Evolutionary conservation across 2,329 filamentous ascomycete genomes (phyloP), one percentile per base, ranked within the genome.

Genomic region (Thielaviopsis punctulata): DNA sequence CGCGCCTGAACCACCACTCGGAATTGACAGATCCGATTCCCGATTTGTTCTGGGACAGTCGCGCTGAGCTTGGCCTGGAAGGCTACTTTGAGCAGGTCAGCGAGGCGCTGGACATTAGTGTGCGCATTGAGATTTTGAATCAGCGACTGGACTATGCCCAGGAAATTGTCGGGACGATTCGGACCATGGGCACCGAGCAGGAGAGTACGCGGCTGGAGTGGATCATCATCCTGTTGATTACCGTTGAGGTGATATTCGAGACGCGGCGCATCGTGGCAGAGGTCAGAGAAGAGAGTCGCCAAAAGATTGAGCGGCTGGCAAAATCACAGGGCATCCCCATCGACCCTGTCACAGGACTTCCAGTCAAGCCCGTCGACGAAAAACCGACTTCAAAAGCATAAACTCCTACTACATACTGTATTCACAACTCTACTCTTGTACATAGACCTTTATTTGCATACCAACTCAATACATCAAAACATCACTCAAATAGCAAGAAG

Each of bases 81-180:
- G 84, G 83, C 25, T 96, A 95, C 68, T 98, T 96, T 65, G 89
- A 95, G 59, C 85, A 92, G 65, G 87, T 95, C 41, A 89, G 90
- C 41, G 79, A 82, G 52, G 87, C 88, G 0, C 74, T 98, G 33
- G 92, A 96, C 65, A 89, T 96, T 22, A 85, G 86, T 30, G 86
- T 92, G 23, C 77, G 92, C 49, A 96, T 96, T 68, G 86, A 85
- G 60, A 81, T 86, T 18, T 68, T 96, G 59, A 98, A 98, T 64
- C 86, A 94, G 68, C 94, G 94, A 69, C 93, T 98, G 78, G 90
- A 95, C 62, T 96, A 98, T 64, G 92, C 90, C 1, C 86, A 92
- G 62, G 90, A 96, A 65, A 95, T 95, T 64, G 88, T 92, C 6
- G 86, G 75, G 50, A 89, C 96, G 15, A 68, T 96, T 56, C 75